These are phyloP conservation scores for Salinomyces thailandicus DNA, from an alignment of 2,329 filamentous ascomycete genomes.

Conservation along the genomic window DNA sequence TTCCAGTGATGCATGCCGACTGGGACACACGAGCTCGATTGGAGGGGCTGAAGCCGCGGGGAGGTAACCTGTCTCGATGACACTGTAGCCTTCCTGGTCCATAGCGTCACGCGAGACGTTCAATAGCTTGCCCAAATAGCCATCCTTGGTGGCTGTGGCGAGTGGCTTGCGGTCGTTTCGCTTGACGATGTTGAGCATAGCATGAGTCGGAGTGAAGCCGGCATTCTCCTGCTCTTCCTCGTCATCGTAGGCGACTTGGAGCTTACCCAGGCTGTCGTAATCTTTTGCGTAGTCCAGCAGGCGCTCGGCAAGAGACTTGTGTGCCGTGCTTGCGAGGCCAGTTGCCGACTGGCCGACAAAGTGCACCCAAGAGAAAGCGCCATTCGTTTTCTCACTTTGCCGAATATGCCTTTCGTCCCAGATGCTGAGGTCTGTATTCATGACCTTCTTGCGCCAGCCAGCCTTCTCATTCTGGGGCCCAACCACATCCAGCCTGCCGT, in stretches of 20 bases:
- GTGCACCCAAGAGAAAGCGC: conserved; percentile 78
- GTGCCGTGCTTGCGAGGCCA: conserved; percentile 62
- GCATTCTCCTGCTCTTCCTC: conserved; percentile 42
- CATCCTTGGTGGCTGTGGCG: conserved; percentile 59
- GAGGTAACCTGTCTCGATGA: conserved; percentile 70
- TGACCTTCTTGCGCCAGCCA: conserved; percentile 68
- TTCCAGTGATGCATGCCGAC: conserved; percentile 53
- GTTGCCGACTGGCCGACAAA: conserved; percentile 68
- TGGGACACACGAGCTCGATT: conserved; percentile 67
- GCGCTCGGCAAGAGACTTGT: conserved; percentile 61
- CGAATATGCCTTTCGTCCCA: conserved; percentile 73
- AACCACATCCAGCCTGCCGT: conserved; percentile 63
- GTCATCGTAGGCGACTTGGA: conserved; percentile 57
- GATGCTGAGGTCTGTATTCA: conserved; percentile 78
- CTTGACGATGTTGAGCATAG: conserved; percentile 70
- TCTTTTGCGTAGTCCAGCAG: conserved; percentile 48
- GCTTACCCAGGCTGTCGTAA: conserved; percentile 49
- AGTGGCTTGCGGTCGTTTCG: conserved; percentile 57
- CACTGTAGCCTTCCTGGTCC: conserved; percentile 58
- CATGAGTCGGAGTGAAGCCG: conserved; percentile 57
- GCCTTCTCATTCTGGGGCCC: conserved; percentile 62
- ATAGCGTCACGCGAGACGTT: conserved; percentile 63
- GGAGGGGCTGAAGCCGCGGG: conserved; percentile 78
- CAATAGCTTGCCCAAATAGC: conserved; percentile 63
- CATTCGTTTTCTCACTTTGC: conserved; percentile 48